Percentiles rank a stretch among this genome's conserved stretches.
These are phyloP conservation scores for Voacanga thouarsii DNA, from an alignment of 257 asterid genomes.

Conservation along the genomic window DNA sequence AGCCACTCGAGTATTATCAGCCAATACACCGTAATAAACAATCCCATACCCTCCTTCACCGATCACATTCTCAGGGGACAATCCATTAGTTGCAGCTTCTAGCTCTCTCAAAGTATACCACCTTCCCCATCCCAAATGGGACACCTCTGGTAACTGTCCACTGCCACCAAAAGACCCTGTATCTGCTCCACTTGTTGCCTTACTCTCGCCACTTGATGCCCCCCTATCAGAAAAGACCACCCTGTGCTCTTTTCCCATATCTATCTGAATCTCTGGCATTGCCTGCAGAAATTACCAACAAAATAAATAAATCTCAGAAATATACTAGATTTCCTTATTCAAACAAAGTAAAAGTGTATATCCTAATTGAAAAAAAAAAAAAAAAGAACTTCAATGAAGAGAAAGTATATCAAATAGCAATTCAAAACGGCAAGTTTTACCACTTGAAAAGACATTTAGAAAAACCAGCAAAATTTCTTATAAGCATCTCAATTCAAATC, in stretches of 20 bases:
- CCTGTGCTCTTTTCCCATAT: slow-evolving; percentile 96
- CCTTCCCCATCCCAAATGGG: slow-evolving; percentile 98
- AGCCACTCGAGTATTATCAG: slow-evolving; percentile 74
- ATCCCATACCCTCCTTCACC: slow-evolving; percentile 99
- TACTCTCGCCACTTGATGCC: slow-evolving; percentile 92
- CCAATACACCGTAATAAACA: slow-evolving; percentile 70
- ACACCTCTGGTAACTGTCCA: slow-evolving; percentile 88
- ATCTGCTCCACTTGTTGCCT: slow-evolving; percentile 84
- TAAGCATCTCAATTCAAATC: not conserved
- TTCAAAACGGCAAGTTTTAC: not conserved
- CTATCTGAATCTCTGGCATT: slow-evolving; percentile 83
- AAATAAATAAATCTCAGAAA: slow-evolving; percentile 2
- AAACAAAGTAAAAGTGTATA: not conserved
- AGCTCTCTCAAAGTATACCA: slow-evolving; percentile 98
- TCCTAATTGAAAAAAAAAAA: not conserved
- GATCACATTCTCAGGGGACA: slow-evolving; percentile 82
- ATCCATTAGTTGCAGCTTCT: slow-evolving; percentile 90
- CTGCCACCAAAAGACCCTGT: slow-evolving; percentile 72
- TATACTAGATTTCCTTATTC: not conserved
- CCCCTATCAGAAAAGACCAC: slow-evolving; percentile 84
- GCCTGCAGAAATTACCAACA: slow-evolving; percentile 39
- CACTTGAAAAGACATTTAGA: not conserved
- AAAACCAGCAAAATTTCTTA: not conserved
- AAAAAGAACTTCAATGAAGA: not conserved
- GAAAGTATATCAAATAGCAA: not conserved